Conservation (phyloP, 148 eudicot species). For the Chenopodium berlandieri region DNA sequence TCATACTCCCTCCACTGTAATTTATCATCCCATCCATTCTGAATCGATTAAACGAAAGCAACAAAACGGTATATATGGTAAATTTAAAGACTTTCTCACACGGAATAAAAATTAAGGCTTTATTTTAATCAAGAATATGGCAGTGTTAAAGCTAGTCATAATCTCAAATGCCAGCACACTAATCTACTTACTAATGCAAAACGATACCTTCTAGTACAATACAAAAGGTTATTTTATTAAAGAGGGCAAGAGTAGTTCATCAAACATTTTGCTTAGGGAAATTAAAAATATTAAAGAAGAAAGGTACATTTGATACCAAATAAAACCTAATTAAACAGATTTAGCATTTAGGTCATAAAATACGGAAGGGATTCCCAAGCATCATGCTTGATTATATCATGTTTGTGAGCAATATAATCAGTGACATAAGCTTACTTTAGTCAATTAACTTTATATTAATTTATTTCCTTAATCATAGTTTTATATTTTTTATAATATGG, state of each 20-base stretch:
- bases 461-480: neutral
- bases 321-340: conserved; percentile 7
- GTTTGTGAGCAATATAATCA: conserved; percentile 5
- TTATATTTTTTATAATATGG: neutral
- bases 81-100: no score
- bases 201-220: neutral
- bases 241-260: conserved; percentile 18
- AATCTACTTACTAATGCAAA: neutral
- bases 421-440: conserved; percentile 11
- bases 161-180: conserved; percentile 10
- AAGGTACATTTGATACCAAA: conserved; percentile 10
- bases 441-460: conserved; percentile 8
- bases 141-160: neutral
- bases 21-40: no score
- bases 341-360: conserved; percentile 17
- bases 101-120: neutral
- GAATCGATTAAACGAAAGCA: neutral
- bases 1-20: no score
- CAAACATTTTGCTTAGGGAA: conserved; percentile 16
- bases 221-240: neutral
- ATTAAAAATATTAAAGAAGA: neutral
- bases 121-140: neutral
- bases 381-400: conserved; percentile 17
- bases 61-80: neutral
- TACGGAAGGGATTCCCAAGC: conserved; percentile 21